Evolutionary conservation across 1,284 basidiomycete species (phyloP).

Genomic region (Rhodotorula glutinis): DNA sequence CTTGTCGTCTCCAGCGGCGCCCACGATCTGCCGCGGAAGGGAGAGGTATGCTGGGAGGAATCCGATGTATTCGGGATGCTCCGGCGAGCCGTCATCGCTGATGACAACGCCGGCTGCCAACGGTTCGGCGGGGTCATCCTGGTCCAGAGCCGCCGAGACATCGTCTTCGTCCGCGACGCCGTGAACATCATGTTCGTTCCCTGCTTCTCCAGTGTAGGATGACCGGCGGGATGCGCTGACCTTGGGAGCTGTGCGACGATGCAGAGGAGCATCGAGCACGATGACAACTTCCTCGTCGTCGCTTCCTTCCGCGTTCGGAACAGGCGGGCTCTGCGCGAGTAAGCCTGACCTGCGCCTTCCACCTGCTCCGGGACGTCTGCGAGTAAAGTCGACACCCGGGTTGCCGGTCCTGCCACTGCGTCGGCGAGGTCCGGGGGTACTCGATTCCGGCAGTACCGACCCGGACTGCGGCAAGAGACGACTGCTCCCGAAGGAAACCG

Average conservation of each 20-base stretch:
- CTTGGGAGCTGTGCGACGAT: neutral
- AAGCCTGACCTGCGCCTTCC: neutral
- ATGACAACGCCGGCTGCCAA: slow-evolving; percentile 1
- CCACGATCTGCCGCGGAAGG: neutral
- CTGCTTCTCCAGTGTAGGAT: slow-evolving; percentile 10
- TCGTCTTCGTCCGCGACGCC: slow-evolving; percentile 25
- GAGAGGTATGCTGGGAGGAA: slow-evolving; percentile 30
- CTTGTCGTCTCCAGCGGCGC: neutral
- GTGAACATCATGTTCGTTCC: slow-evolving; percentile 1
- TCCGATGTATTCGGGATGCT: slow-evolving; percentile 25
- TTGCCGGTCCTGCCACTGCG: neutral
- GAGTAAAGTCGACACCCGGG: neutral
- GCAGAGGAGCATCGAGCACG: slow-evolving; percentile 28
- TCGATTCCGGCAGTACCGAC: too few relatives aligned
- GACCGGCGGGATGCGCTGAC: slow-evolving; percentile 11
- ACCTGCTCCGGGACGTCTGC: neutral
- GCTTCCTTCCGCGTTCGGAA: neutral
- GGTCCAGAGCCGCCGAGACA: slow-evolving; percentile 15
- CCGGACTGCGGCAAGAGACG: neutral
- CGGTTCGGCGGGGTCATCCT: slow-evolving; percentile 20
- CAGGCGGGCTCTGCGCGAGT: neutral
- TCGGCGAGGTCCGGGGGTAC: neutral
- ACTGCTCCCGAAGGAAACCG: slow-evolving; percentile 28
- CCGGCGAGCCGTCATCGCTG: slow-evolving; percentile 1
- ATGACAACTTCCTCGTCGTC: slow-evolving; percentile 36